Conservation (phyloP, 345 rosid genomes). For the Barbarea vulgaris region DNA sequence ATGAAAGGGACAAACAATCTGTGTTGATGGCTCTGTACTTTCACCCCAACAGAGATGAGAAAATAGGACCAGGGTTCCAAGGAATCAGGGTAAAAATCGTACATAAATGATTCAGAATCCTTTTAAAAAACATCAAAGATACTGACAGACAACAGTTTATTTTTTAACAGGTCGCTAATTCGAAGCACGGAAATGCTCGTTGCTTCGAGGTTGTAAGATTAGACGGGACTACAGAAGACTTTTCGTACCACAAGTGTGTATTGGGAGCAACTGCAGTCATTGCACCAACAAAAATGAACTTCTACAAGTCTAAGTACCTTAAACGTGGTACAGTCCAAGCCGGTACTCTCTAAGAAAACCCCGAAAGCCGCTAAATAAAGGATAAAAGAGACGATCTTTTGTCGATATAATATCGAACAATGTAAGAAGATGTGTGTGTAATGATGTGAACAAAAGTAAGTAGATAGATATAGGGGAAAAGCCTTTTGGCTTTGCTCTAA, state of each 20-base stretch:
- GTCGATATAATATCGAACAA: slow-evolving; percentile 13
- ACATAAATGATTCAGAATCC: neutral
- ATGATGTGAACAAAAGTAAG: neutral
- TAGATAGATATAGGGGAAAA: slow-evolving; percentile 40
- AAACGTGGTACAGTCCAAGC: neutral
- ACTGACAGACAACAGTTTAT: slow-evolving; percentile 5
- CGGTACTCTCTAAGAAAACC: neutral
- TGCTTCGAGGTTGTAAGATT: slow-evolving; percentile 73
- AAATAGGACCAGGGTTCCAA: slow-evolving; percentile 67
- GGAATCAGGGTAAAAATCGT: slow-evolving; percentile 66
- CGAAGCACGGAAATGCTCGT: slow-evolving; percentile 53
- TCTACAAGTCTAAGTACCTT: slow-evolving; percentile 47
- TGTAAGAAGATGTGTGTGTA: slow-evolving; percentile 11
- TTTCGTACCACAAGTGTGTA: slow-evolving; percentile 86
- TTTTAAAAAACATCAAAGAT: slow-evolving; percentile 14
- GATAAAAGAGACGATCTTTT: neutral
- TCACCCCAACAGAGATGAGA: slow-evolving; percentile 77
- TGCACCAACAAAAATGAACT: slow-evolving; percentile 59
- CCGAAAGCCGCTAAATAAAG: neutral
- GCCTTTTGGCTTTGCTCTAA: slow-evolving; percentile 42
- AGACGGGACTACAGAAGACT: slow-evolving; percentile 78
- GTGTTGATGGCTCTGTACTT: slow-evolving; percentile 64
- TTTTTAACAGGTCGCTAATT: slow-evolving; percentile 65
- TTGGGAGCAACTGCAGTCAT: slow-evolving; percentile 69
- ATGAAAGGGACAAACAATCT: slow-evolving; percentile 50